Evolutionary conservation across 139 green algal species (phyloP), one percentile per base, ranked within the genome.

Genomic region (Diplosphaera chodatii): DNA sequence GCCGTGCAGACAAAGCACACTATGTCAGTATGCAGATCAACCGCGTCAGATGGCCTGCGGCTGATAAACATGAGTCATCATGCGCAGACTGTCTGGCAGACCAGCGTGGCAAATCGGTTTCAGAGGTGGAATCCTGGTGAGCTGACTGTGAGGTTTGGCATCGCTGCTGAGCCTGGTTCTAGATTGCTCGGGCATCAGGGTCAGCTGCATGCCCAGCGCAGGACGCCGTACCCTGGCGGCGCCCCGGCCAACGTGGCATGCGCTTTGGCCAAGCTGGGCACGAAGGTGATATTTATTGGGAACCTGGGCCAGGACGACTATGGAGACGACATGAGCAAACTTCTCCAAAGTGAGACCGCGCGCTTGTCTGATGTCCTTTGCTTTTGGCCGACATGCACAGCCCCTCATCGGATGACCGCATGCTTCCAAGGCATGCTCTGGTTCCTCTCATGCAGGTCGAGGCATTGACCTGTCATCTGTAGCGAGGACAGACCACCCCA

Each of bases 161-260:
- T n/a, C n/a, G n/a, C n/a, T n/a, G n/a, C n/a, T n/a, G n/a, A n/a
- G n/a, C n/a, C n/a, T n/a, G n/a, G n/a, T n/a, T n/a, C n/a, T n/a
- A n/a, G n/a, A n/a, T n/a, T n/a, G n/a, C n/a, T n/a, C n/a, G n/a
- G n/a, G n/a, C n/a, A n/a, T n/a, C n/a, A n/a, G n/a, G n/a, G n/a
- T n/a, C n/a, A n/a, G n/a, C n/a, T n/a, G n/a, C n/a, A n/a, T n/a
- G n/a, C n/a, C n/a, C n/a, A n/a, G n/a, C 48, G n/a, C 78, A 84
- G 80, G 91, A 96, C 84, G 27, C 89, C 90, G 4, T 92, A 91
- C 64, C 88, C 91, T 2, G 92, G 92, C 10, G 92, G 92, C 16
- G 92, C 92, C 0, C 86, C 89, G 6, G 80, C 72, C 69, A 97
- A 97, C 67, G 91, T 97, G 29, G 89, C 85, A 31, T 86, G 85